Evolutionary conservation across 257 asterid species (phyloP).

Genomic region (Salvia miltiorrhiza): DNA sequence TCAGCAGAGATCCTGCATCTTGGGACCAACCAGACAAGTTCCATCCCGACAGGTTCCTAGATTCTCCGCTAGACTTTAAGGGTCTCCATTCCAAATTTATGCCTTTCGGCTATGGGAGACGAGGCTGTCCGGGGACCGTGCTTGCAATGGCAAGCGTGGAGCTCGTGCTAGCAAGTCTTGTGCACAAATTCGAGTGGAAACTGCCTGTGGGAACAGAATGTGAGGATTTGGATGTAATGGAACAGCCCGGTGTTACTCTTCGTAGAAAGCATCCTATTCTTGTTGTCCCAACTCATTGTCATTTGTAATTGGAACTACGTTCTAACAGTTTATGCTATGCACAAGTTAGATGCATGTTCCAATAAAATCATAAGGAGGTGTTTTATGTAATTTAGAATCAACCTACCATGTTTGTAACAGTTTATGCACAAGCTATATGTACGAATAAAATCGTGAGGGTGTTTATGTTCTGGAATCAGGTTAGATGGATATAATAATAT

Average conservation of each 20-base stretch:
- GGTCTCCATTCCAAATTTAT: conserved; percentile 29
- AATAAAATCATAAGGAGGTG: too few species aligned
- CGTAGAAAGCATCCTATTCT: background rate
- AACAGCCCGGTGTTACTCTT: background rate
- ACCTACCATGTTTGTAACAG: too few species aligned
- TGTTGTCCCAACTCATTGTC: background rate
- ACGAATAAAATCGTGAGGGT: too few species aligned
- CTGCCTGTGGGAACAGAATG: conserved; percentile 15
- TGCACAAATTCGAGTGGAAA: conserved; percentile 27
- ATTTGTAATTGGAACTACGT: background rate
- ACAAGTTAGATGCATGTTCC: too few species aligned
- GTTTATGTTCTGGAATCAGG: too few species aligned
- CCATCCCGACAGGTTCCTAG: conserved; percentile 40
- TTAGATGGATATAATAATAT: too few species aligned
- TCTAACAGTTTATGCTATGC: background rate
- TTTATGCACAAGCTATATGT: too few species aligned
- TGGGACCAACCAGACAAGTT: conserved; percentile 47
- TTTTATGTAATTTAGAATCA: too few species aligned
- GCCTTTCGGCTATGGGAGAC: conserved; percentile 38
- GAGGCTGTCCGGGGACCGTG: conserved; percentile 36
- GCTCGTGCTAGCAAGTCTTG: conserved; percentile 16
- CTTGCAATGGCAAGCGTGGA: conserved; percentile 12
- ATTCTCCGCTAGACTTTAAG: conserved; percentile 4
- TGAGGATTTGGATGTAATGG: background rate
- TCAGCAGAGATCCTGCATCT: conserved; percentile 28